phyloP scores from a whole-genome alignment of 2,329 filamentous ascomycete species.

The Dryadomyces sulphureus region DNA sequence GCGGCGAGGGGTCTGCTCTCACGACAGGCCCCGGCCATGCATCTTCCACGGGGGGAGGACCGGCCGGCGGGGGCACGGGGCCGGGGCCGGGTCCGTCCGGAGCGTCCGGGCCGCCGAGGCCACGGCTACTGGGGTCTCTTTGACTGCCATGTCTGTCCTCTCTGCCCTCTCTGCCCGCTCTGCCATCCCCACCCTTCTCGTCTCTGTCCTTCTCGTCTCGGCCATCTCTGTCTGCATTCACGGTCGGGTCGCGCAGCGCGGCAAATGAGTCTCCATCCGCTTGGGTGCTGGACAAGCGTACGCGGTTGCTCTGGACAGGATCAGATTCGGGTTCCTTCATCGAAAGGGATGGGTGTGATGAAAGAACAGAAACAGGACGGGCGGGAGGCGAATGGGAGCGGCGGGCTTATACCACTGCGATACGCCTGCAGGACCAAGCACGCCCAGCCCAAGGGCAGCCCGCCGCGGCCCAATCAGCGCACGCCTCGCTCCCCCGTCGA shows the following conservation, averaged over 20 bases:
- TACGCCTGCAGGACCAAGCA: too few species aligned
- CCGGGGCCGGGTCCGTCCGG: not conserved
- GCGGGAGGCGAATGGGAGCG: not conserved
- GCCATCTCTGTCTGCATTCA: not conserved
- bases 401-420: too few species aligned
- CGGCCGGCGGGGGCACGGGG: slow-evolving; percentile 17
- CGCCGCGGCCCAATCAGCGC: too few species aligned
- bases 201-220: slow-evolving; percentile 2
- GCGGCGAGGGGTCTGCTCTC: too few species aligned
- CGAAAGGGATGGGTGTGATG: slow-evolving; percentile 23
- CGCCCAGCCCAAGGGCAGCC: too few species aligned
- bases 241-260: slow-evolving; percentile 21
- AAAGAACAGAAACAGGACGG: not conserved
- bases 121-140: too few species aligned
- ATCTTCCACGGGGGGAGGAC: slow-evolving; percentile 32
- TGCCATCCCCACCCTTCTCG: not conserved
- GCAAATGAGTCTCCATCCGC: slow-evolving; percentile 34
- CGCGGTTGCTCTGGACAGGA: slow-evolving; percentile 38
- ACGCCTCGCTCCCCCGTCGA: too few species aligned
- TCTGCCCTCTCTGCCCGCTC: not conserved
- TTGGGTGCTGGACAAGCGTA: slow-evolving; percentile 38
- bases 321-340: slow-evolving; percentile 47
- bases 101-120: not conserved
- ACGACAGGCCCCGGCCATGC: slow-evolving; percentile 43
- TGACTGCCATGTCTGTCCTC: not conserved